Evolutionary conservation across 106 monocot genomes (phyloP).

Genomic region (Dendrobium officinale): DNA sequence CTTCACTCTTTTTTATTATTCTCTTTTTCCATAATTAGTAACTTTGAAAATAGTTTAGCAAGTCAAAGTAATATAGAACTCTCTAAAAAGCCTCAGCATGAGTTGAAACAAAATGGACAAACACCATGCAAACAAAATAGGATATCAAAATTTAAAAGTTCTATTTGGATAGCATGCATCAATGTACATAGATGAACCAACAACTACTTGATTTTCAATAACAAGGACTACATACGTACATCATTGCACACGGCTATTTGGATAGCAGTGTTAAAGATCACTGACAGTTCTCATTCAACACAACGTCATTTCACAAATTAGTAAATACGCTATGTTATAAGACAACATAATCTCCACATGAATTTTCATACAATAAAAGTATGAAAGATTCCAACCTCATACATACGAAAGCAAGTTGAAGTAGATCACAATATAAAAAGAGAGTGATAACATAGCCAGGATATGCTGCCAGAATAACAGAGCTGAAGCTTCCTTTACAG

Average conservation of each 20-base stretch:
- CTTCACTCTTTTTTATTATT: not conserved
- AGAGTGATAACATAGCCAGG: constrained; percentile 68
- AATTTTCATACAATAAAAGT: not conserved
- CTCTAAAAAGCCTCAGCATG: not conserved
- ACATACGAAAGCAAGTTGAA: constrained; percentile 72
- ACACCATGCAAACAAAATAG: not conserved
- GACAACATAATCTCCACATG: not conserved
- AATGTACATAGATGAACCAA: too few relatives aligned
- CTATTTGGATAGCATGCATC: too few relatives aligned
- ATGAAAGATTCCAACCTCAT: constrained; percentile 21
- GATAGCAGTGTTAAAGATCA: not conserved
- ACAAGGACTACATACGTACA: too few relatives aligned
- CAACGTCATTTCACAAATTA: not conserved
- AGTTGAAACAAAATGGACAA: not conserved
- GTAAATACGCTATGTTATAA: not conserved
- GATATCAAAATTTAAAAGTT: not conserved
- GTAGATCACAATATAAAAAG: constrained; percentile 77
- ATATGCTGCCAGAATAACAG: constrained; percentile 97
- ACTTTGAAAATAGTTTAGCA: not conserved
- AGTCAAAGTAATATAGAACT: not conserved
- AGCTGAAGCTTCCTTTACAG: constrained; percentile 82
- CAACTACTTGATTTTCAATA: too few relatives aligned
- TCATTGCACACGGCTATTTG: too few relatives aligned
- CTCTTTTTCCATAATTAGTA: not conserved
- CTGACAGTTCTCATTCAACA: not conserved